Conservation (phyloP, 768 basidiomycete species). For the Sutorius australiensis region DNA sequence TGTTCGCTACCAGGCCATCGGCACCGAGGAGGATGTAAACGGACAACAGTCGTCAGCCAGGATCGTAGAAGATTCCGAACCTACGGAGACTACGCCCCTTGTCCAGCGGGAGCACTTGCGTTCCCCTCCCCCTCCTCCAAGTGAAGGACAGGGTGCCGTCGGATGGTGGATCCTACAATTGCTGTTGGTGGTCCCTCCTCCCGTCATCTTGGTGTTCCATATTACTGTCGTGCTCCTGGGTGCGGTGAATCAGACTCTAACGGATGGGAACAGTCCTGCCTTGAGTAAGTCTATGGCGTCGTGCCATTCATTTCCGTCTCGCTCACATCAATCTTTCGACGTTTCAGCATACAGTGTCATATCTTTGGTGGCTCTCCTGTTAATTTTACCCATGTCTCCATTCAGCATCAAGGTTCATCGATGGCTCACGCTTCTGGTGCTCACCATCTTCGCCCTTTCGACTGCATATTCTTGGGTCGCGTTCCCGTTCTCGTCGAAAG, state of each 20-base stretch:
- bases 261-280: constrained; percentile 54
- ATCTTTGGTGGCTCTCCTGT: constrained; percentile 45
- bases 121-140: not conserved
- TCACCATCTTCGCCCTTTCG: constrained; percentile 42
- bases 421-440: constrained; percentile 32
- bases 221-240: constrained; percentile 44
- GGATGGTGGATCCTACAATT: constrained; percentile 62
- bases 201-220: constrained; percentile 51
- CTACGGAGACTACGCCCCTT: constrained; percentile 58
- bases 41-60: constrained; percentile 15
- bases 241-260: constrained; percentile 53
- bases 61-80: constrained; percentile 36
- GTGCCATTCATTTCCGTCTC: not conserved
- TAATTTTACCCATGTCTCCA: constrained; percentile 59
- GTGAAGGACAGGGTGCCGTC: constrained; percentile 19
- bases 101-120: constrained; percentile 33
- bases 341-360: constrained; percentile 47
- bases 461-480: constrained; percentile 42
- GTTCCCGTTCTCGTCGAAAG: constrained; percentile 60
- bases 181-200: constrained; percentile 49
- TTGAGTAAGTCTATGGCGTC: constrained; percentile 39
- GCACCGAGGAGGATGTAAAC: constrained; percentile 15
- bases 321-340: not conserved
- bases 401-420: constrained; percentile 54
- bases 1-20: constrained; percentile 27